Evolutionary conservation across 495 filamentous ascomycete genomes (phyloP).

Genomic region (Clavariopsis aquatica): DNA sequence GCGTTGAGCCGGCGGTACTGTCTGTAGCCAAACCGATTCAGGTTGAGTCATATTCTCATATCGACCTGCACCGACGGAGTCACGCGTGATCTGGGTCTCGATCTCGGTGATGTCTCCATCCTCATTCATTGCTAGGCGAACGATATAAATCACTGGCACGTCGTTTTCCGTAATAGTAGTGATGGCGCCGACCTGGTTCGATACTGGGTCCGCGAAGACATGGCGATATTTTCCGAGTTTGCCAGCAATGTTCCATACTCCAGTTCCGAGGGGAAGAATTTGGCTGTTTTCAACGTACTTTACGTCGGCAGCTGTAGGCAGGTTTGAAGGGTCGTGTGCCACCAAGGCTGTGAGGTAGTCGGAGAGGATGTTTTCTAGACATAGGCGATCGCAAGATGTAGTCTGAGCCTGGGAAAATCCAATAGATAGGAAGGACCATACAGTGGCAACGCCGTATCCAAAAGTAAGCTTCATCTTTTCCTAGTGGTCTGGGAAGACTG

Average conservation of each 20-base stretch:
- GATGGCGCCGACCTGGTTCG: slow-evolving; percentile 12
- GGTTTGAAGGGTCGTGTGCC: background rate
- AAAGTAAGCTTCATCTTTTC: background rate
- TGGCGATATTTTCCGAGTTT: slow-evolving; percentile 16
- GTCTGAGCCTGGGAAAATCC: background rate
- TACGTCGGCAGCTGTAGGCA: background rate
- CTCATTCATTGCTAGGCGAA: background rate
- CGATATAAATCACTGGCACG: slow-evolving; percentile 5
- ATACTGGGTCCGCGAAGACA: slow-evolving; percentile 11
- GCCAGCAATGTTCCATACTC: slow-evolving; percentile 4
- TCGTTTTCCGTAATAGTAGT: slow-evolving; percentile 10
- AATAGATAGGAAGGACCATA: background rate
- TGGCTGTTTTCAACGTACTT: slow-evolving; percentile 14
- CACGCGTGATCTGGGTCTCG: slow-evolving; percentile 17
- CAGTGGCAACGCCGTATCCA: background rate
- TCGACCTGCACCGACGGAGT: background rate
- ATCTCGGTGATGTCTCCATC: slow-evolving; percentile 11
- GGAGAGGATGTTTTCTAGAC: slow-evolving; percentile 1
- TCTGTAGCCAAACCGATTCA: slow-evolving; percentile 11
- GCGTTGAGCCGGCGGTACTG: slow-evolving; percentile 5
- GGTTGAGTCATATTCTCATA: slow-evolving; percentile 17
- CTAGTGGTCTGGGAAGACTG: background rate
- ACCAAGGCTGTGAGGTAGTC: slow-evolving; percentile 6
- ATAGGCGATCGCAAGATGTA: background rate
- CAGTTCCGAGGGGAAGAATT: slow-evolving; percentile 5